phyloP scores from a whole-genome alignment of 2,329 filamentous ascomycete species.

The Colletotrichum sp. region DNA sequence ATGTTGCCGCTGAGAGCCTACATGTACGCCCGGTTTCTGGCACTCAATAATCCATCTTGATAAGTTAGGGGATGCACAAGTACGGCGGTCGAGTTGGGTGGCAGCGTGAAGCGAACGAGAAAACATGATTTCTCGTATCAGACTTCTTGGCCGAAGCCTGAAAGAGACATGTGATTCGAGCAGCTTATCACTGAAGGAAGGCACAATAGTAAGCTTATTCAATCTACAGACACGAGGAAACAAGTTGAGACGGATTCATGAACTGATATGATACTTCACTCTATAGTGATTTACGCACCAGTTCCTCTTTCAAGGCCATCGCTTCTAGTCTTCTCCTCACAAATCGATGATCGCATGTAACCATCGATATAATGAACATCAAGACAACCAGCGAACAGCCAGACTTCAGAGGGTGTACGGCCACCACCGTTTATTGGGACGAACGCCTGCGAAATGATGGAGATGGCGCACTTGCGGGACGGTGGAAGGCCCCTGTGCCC shows the following conservation, averaged over 20 bases:
- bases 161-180: neutral
- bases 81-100: neutral
- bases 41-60: neutral
- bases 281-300: neutral
- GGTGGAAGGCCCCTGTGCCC: neutral
- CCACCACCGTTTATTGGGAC: neutral
- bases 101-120: neutral
- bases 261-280: neutral
- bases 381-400: neutral
- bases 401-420: neutral
- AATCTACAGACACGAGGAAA: neutral
- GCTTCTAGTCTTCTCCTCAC: neutral
- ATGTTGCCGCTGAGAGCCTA: neutral
- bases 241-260: neutral
- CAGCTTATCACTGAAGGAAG: neutral
- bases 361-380: neutral
- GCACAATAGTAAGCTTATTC: neutral
- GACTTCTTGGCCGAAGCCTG: neutral
- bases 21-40: neutral
- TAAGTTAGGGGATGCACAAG: neutral
- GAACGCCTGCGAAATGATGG: conserved; percentile 15
- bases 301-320: neutral
- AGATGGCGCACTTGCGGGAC: conserved; percentile 2
- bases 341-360: neutral
- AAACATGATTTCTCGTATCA: neutral